phyloP scores from a whole-genome alignment of 768 basidiomycete species.

The Dictyophora rubrovolvata region DNA sequence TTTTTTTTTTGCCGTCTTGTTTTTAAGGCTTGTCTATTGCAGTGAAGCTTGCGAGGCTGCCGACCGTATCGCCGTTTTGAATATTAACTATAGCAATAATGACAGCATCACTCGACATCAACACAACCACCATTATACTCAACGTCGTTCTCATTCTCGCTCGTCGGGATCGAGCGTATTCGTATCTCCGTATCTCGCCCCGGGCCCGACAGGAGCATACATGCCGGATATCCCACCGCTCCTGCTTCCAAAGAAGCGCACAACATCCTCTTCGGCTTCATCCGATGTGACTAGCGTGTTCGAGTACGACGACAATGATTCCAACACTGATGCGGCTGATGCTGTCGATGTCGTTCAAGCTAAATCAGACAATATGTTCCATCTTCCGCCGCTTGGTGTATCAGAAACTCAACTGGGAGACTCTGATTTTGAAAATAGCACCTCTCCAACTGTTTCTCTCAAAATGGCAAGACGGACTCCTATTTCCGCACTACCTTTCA shows the following conservation, averaged over 20 bases:
- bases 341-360: slow-evolving; percentile 23
- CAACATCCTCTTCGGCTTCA: slow-evolving; percentile 52
- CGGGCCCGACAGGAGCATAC: slow-evolving; percentile 28
- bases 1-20: slow-evolving; percentile 7
- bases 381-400: slow-evolving; percentile 1
- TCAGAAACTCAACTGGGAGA: slow-evolving; percentile 12
- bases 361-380: background rate
- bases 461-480: slow-evolving; percentile 30
- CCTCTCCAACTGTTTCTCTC: slow-evolving; percentile 28
- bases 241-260: slow-evolving; percentile 9
- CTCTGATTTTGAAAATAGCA: slow-evolving; percentile 25
- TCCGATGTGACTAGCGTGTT: slow-evolving; percentile 47
- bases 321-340: slow-evolving; percentile 22
- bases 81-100: background rate
- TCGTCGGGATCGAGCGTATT: slow-evolving; percentile 52
- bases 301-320: slow-evolving; percentile 57
- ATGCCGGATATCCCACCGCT: slow-evolving; percentile 4
- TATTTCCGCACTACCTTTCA: slow-evolving; percentile 6
- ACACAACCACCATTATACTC: slow-evolving; percentile 23
- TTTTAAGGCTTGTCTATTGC: slow-evolving; percentile 55
- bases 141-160: slow-evolving; percentile 26
- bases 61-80: slow-evolving; percentile 37
- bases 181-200: slow-evolving; percentile 54
- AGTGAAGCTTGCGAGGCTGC: slow-evolving; percentile 54
- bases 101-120: slow-evolving; percentile 22